Evolutionary conservation across 169 alveolate genomes (phyloP).

Genomic region (Eimeria necatrix): DNA sequence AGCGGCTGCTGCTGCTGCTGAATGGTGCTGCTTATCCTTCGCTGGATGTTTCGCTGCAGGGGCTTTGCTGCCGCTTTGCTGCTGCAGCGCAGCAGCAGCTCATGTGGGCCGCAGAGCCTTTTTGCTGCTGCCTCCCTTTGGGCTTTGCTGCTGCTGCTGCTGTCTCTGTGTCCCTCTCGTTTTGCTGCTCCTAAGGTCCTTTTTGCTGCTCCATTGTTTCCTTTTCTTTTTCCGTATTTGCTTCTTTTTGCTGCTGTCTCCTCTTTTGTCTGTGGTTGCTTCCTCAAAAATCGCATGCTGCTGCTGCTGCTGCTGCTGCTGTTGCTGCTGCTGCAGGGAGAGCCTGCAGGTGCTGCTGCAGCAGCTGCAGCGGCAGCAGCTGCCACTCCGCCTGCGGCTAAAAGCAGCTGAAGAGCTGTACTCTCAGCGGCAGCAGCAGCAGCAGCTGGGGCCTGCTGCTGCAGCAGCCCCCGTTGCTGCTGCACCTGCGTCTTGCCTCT

Average conservation of each 20-base stretch:
- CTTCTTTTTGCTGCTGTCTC: not conserved
- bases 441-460: not conserved
- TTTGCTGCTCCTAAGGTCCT: no score
- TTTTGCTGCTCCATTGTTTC: not conserved
- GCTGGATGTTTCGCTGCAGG: not conserved
- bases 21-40: slow-evolving; percentile 12
- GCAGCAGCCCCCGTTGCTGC: slow-evolving; percentile 30
- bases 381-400: slow-evolving; percentile 41
- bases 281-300: no score
- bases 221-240: not conserved
- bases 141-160: not conserved
- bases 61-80: slow-evolving; percentile 28
- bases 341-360: slow-evolving; percentile 42
- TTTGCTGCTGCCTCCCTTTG: not conserved
- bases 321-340: not conserved
- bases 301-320: not conserved
- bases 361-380: slow-evolving; percentile 43
- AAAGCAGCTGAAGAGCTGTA: not conserved
- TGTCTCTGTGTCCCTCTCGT: no score
- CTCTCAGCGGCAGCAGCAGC: slow-evolving; percentile 10
- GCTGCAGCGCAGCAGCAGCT: slow-evolving; percentile 57
- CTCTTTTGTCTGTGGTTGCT: not conserved
- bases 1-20: slow-evolving; percentile 59
- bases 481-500: slow-evolving; percentile 52
- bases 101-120: slow-evolving; percentile 4